A percentile compares a stretch with the other conserved stretches of the same genome.
phyloP scores from a whole-genome alignment of 257 asterid genomes.

The Fraxinus cuspidata region DNA sequence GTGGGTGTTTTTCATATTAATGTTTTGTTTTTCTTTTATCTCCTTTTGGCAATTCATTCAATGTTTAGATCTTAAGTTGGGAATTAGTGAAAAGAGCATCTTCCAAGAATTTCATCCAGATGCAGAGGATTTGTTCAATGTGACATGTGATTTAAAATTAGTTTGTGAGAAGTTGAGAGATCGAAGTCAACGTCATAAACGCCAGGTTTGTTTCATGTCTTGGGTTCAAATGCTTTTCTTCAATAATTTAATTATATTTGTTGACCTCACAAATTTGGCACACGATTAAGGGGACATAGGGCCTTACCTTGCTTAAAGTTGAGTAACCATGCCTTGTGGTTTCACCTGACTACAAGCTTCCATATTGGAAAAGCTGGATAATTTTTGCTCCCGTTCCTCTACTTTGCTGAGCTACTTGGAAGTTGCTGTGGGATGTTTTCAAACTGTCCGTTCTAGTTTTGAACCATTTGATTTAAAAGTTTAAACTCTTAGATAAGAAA shows the following conservation, averaged over 20 bases:
- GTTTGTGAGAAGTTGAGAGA: conserved; percentile 85
- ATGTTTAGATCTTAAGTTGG: conserved; percentile 84
- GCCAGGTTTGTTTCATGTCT: conserved; percentile 62
- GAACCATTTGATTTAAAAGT: too few relatives aligned
- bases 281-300: conserved; percentile 1
- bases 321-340: neutral
- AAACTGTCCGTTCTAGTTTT: neutral
- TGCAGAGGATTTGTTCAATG: conserved; percentile 97
- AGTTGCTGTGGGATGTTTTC: neutral
- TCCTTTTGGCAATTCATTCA: conserved; percentile 18
- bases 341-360: neutral
- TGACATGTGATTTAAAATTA: conserved; percentile 89
- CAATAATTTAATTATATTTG: conserved; percentile 5
- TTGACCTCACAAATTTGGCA: conserved; percentile 3
- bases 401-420: conserved; percentile 11
- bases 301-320: neutral
- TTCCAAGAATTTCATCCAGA: conserved; percentile 98
- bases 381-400: conserved; percentile 15
- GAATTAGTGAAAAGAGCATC: conserved; percentile 87
- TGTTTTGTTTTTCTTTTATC: conserved; percentile 13
- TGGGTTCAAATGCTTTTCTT: conserved; percentile 17
- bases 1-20: neutral
- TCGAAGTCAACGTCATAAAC: conserved; percentile 86
- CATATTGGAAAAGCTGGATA: neutral
- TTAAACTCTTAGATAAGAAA: too few relatives aligned